Evolutionary conservation across 768 basidiomycete species (phyloP).

Genomic region (Rhodotorula diobovata): DNA sequence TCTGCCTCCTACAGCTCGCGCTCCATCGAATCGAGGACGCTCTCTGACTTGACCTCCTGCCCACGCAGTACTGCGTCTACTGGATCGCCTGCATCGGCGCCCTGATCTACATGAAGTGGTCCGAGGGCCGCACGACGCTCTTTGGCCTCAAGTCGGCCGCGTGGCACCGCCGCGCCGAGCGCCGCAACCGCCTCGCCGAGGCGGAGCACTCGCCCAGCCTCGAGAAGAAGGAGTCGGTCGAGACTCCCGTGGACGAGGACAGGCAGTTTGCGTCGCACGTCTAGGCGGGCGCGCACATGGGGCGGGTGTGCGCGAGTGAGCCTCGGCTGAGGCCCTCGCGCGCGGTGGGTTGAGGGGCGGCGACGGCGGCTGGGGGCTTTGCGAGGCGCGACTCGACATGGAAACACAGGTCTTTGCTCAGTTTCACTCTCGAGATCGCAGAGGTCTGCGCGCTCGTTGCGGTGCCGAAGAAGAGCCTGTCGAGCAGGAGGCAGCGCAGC

Average conservation of each 20-base stretch:
- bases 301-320: too few relatives aligned
- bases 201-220: too few relatives aligned
- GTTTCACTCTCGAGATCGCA: too few relatives aligned
- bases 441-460: too few relatives aligned
- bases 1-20: too few relatives aligned
- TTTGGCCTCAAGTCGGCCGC: conserved; percentile 26
- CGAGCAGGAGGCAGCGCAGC: too few relatives aligned
- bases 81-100: conserved; percentile 74
- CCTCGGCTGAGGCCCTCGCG: not conserved
- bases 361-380: too few relatives aligned
- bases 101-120: conserved; percentile 56
- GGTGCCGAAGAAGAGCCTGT: too few relatives aligned
- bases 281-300: not conserved
- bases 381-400: too few relatives aligned
- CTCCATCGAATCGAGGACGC: too few relatives aligned
- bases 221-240: conserved; percentile 18
- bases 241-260: conserved; percentile 22
- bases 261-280: conserved; percentile 29
- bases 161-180: conserved; percentile 16
- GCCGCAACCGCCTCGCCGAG: not conserved
- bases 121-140: conserved; percentile 47
- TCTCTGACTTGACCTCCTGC: not conserved
- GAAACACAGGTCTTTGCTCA: too few relatives aligned
- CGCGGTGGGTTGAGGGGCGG: not conserved
- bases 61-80: conserved; percentile 68